Evolutionary conservation across 2,329 filamentous ascomycete genomes (phyloP), one percentile per base, ranked within the genome.

Genomic region (Chrysosporium keratinophilum): DNA sequence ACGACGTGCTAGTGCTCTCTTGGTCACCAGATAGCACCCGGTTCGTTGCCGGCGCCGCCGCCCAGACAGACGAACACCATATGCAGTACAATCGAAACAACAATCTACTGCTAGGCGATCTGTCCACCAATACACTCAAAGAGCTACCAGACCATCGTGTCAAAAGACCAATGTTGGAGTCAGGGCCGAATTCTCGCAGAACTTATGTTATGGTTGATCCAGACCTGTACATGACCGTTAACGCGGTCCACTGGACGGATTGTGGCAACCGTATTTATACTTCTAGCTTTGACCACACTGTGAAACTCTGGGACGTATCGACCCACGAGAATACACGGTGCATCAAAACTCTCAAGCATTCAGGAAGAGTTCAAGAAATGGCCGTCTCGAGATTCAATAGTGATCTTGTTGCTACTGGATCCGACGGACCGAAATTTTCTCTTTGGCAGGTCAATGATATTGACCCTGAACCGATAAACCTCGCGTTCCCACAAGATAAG

Each of bases 81-180:
- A 78, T 80, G 74, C 75, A 79, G 40, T 83, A 83, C 61, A 83
- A 83, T 55, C 68, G 76, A 39, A 69, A 72, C 0, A 77, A 79
- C 55, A 83, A 83, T 58, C 66, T 83, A 0, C 61, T 83, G 1
- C 63, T 79, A 35, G 80, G 80, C 1, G 68, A 78, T 56, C 57
- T 73, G 2, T 57, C 62, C 1, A 59, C 60, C 1, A 72, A 70
- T 17, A 61, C 60, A 1, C 61, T 83, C 6, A 66, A 71, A 50
- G 80, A 82, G 57, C 62, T 83, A 0, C 72, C 76, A 0, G 74
- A 78, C 48, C 80, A 83, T 60, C 71, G 70, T 35, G 63, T 75
- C 2, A 59, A 65, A 15, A 71, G 76, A 2, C 65, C 71, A n/a
- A 61, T 60, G 14, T 63, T 71, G 0, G 63, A 69, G 2, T 57